These are phyloP conservation scores for Apiotrichum siamense DNA, from an alignment of 1,284 basidiomycete species.

Conservation along the genomic window DNA sequence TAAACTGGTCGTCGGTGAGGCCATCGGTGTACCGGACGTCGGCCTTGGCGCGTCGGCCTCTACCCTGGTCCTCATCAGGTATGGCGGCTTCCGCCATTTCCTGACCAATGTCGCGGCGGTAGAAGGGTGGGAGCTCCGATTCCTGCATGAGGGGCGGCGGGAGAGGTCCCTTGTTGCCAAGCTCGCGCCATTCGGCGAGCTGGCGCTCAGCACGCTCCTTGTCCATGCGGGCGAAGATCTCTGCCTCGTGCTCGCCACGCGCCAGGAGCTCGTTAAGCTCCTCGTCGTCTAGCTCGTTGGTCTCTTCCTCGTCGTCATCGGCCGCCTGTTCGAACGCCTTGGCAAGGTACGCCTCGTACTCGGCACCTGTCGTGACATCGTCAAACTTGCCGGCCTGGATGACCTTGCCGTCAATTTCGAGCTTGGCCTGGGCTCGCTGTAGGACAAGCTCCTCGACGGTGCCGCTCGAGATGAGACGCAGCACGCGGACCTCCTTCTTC, in stretches of 20 bases:
- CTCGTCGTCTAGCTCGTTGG: conserved; percentile 93
- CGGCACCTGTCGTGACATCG: conserved; percentile 95
- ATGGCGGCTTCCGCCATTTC: conserved; percentile 46
- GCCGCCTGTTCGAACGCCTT: conserved; percentile 53
- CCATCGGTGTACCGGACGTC: conserved; percentile 93
- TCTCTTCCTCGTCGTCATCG: conserved; percentile 87
- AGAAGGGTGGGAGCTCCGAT: conserved; percentile 87
- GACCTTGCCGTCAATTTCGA: conserved; percentile 99
- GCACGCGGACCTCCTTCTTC: conserved; percentile 93
- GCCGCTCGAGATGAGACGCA: conserved; percentile 95
- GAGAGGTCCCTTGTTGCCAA: conserved; percentile 70
- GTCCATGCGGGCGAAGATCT: conserved; percentile 80
- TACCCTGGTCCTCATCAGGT: conserved; percentile 64
- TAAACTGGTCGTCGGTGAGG: conserved; percentile 88
- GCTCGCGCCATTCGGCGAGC: conserved; percentile 63
- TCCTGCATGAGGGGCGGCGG: conserved; percentile 77
- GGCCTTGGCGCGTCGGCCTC: conserved; percentile 75
- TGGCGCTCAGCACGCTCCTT: conserved; percentile 68
- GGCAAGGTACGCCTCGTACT: conserved; percentile 91
- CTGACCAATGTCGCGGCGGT: conserved; percentile 58
- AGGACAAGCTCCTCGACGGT: conserved; percentile 98
- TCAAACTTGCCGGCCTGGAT: conserved; percentile 99
- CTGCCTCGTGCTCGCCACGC: conserved; percentile 72
- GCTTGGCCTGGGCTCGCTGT: conserved; percentile 87
- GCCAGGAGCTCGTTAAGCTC: conserved; percentile 93